phyloP scores from a whole-genome alignment of 345 rosid genomes.

The Gossypium ekmanianum region DNA sequence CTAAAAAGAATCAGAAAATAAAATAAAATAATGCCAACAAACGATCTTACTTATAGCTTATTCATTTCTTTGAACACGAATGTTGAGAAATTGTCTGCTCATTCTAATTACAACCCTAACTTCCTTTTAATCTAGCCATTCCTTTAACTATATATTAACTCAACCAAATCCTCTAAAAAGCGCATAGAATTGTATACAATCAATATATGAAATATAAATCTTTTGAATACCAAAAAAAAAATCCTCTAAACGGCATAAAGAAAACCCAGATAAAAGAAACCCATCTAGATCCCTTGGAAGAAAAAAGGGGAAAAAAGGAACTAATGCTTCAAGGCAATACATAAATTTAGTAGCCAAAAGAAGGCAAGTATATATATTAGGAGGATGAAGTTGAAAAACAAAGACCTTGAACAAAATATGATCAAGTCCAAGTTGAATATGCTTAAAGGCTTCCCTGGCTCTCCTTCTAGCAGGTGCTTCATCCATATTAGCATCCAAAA shows the following conservation, averaged over 20 bases:
- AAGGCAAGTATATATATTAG: not conserved
- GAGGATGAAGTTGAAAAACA: not conserved
- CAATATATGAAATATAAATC: no score
- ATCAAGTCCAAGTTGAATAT: conserved; percentile 66
- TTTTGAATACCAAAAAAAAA: no score
- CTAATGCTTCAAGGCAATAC: not conserved
- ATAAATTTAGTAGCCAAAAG: not conserved
- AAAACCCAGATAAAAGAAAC: not conserved
- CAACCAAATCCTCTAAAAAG: not conserved
- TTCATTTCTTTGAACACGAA: not conserved
- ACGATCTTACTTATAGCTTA: not conserved
- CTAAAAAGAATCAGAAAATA: not conserved
- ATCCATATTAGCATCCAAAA: conserved; percentile 63
- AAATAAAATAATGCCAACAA: not conserved
- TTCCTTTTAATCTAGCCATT: not conserved
- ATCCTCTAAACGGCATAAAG: not conserved
- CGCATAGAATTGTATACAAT: not conserved
- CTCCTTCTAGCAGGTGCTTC: conserved; percentile 67
- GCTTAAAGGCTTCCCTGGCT: conserved; percentile 74
- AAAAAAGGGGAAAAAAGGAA: not conserved
- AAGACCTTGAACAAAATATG: conserved; percentile 83
- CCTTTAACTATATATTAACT: not conserved
- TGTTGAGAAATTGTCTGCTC: not conserved
- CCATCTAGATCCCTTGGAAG: not conserved
- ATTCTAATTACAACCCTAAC: not conserved